Base-by-base conservation (phyloP, 768 basidiomycete species). In the Leccinum obscurum region DNA sequence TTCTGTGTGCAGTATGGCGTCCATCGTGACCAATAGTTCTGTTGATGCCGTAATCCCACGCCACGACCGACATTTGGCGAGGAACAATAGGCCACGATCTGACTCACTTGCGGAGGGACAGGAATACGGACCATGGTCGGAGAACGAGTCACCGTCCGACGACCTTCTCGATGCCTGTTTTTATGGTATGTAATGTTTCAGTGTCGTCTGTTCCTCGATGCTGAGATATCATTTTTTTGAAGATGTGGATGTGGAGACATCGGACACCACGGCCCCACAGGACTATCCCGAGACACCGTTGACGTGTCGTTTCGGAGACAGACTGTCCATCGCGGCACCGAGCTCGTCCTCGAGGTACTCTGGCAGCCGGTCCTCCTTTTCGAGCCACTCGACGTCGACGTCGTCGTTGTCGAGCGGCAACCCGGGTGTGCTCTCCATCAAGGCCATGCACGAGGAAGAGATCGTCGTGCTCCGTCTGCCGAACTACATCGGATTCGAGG, bases 381-480 rank as follows among this genome's bases (percentile, higher is more conserved):
- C 78, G n/a, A 78, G 77, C 20, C 73, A 75, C 6, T 77, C 78
- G 3, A 73, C 74, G 5, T 64, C 68, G 6, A 68, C 61, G 64
- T 77, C 78, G 4, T 73, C 75, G 4, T 63, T 67, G 7, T 68
- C 61, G 64, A 70, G 65, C 58, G 41, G 64, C 67, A 56, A 73
- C 56, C 50, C 54, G 28, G 57, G 65, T 60, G 55, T 71, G 26
- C 65, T 89, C 52, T 76, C 80, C 2, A 80, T 91, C 76, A 92
- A 92, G 75, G 90, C 84, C 5, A 80, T 80, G 49, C 82, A 83
- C 63, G 81, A 84, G 64, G 80, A 85, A 62, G 76, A 81, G 28
- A 86, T 88, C 62, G 79, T 92, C 66, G 74, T 88, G 61, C 78
- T 92, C 54, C 85, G 87, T 49, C 72, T 81, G 8, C 72, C 82